Base-by-base conservation (phyloP, 441 rosid genomes). In the Arabidopsis lyrata region DNA sequence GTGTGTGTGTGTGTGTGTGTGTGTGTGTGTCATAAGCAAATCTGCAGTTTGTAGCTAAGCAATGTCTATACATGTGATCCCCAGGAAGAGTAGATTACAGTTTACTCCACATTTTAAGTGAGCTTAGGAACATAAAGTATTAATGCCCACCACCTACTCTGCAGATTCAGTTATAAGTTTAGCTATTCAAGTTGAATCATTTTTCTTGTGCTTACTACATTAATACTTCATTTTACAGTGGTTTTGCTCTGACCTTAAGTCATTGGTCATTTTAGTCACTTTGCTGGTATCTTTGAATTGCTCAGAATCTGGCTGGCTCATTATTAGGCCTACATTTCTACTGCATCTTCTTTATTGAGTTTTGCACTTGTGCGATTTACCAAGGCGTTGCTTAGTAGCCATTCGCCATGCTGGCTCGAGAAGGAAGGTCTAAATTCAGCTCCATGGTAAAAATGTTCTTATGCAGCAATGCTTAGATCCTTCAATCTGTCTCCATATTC, bases 41-140 rank as follows among this genome's bases (percentile, higher is more conserved):
- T 61, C 56, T 55, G 64, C 32, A 54, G 2, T 41, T 63, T 42
- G 61, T 27, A 16, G 53, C 8, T 9, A 27, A 52, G 62, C 61
- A 29, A 31, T 50, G 38, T 9, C 49, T 45, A 5, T 18, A 68
- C 38, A 27, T 61, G 50, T 42, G 39, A 55, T 55, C 32, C 41
- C 1, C 4, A 27, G 42, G 38, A 27, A 59, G 61, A n/a, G 29
- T 18, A 29, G 44, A 47, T 57, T 24, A 20, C 1, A 56, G 59
- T 31, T 36, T 13, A 66, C 45, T 38, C 60, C 59, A 57, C 16
- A 55, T 18, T 35, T 27, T 15, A 47, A 65, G 16, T 31, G 27
- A 52, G 63, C 29, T 70, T 31, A 22, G 39, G 56, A 53, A 31
- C 24, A 20, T 34, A 64, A 44, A 64, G 7, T 58, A 53, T 15